Percentiles rank a stretch among this genome's conserved stretches.
phyloP scores from a whole-genome alignment of 139 green algal genomes.

The Parachlorella kessleri region DNA sequence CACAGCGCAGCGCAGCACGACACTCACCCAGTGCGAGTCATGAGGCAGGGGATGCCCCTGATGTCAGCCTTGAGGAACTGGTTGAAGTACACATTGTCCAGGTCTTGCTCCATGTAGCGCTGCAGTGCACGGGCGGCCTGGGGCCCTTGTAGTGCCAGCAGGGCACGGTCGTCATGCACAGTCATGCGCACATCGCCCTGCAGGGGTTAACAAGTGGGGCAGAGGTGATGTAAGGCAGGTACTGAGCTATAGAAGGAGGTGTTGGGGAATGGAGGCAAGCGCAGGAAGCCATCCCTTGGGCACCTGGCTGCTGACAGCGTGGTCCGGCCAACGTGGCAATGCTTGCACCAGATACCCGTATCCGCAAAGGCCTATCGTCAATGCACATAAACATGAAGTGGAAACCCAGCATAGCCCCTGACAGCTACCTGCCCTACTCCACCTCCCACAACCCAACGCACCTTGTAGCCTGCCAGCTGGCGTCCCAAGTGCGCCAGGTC shows the following conservation, averaged over 20 bases:
- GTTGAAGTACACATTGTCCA: slow-evolving; percentile 92
- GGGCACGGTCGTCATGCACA: slow-evolving; percentile 88
- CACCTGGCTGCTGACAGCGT: too few species aligned
- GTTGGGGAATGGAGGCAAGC: too few species aligned
- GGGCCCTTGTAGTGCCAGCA: slow-evolving; percentile 94
- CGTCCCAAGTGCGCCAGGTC: slow-evolving; percentile 91
- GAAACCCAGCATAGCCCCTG: too few species aligned
- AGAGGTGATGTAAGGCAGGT: too few species aligned
- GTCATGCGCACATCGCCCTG: slow-evolving; percentile 49
- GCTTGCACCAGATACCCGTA: too few species aligned
- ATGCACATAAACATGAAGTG: not conserved
- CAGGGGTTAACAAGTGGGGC: too few species aligned
- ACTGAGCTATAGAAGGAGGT: too few species aligned
- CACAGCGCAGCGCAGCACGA: too few species aligned
- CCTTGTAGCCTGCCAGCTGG: slow-evolving; percentile 76
- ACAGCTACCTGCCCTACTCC: not conserved
- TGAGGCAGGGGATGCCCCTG: slow-evolving; percentile 76
- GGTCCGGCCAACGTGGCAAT: too few species aligned
- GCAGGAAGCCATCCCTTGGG: too few species aligned
- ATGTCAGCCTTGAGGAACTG: slow-evolving; percentile 82
- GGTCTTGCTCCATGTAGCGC: slow-evolving; percentile 63
- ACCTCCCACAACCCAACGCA: slow-evolving; percentile 9
- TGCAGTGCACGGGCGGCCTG: slow-evolving; percentile 59
- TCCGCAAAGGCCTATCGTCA: not conserved
- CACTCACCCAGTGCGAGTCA: slow-evolving; percentile 92